phyloP scores from a whole-genome alignment of 208 protist species.

The Acanthamoeba polyphaga region DNA sequence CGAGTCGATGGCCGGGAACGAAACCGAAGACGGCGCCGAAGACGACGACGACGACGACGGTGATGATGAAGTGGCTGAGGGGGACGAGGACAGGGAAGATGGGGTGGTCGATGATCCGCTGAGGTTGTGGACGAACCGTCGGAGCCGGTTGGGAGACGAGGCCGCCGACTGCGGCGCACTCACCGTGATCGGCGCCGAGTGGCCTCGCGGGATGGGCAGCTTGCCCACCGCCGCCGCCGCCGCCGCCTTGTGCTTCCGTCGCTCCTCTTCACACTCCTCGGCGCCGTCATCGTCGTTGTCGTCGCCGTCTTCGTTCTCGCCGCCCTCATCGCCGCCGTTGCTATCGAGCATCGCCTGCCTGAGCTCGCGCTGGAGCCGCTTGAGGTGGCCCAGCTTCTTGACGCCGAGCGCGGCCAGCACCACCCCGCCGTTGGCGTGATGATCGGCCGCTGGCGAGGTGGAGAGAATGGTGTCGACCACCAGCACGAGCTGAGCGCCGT shows the following conservation, averaged over 20 bases:
- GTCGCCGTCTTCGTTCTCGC: background rate
- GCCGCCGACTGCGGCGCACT: background rate
- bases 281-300: background rate
- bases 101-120: background rate
- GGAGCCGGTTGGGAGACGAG: background rate
- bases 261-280: background rate
- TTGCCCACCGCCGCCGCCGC: background rate
- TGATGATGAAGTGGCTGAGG: background rate
- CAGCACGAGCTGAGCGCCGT: background rate
- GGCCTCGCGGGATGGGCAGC: background rate
- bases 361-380: background rate
- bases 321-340: background rate
- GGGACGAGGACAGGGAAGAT: background rate
- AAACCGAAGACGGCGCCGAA: background rate
- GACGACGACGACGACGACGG: background rate
- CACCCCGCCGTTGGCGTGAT: background rate
- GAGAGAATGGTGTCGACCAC: background rate
- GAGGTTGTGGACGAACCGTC: background rate
- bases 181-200: background rate
- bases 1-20: background rate
- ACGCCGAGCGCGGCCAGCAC: background rate
- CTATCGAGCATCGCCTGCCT: background rate
- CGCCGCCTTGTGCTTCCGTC: background rate
- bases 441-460: background rate
- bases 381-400: conserved; percentile 37